A percentile compares a stretch with the other conserved stretches of the same genome.
Conservation (phyloP, 352 stramenopile genomes). For the Blastocystis hominis region DNA sequence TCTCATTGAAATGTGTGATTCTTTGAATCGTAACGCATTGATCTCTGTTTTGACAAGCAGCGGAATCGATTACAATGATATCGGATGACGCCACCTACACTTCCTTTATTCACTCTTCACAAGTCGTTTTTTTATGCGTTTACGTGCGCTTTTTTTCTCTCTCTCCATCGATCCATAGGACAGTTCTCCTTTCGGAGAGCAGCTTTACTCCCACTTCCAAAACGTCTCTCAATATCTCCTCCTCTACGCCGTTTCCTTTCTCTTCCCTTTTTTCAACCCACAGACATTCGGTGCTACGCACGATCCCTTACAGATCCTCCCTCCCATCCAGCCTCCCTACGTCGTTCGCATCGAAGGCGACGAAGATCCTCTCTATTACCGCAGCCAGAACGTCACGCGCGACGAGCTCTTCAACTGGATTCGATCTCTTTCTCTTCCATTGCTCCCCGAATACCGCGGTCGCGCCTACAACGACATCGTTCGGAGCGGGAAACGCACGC, state of each 20-base stretch:
- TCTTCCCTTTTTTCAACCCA: too few species aligned
- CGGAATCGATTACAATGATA: background rate
- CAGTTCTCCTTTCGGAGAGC: background rate
- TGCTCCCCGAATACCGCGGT: slow-evolving; percentile 18
- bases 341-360: slow-evolving; percentile 1
- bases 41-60: background rate
- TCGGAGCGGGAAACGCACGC: slow-evolving; percentile 14
- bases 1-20: slow-evolving; percentile 34
- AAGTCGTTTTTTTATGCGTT: slow-evolving; percentile 25
- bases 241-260: background rate
- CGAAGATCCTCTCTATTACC: slow-evolving; percentile 21
- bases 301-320: background rate
- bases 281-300: slow-evolving; percentile 39
- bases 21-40: background rate
- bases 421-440: background rate
- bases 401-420: background rate
- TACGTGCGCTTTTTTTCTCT: background rate
- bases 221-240: slow-evolving; percentile 21
- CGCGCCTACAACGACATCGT: slow-evolving; percentile 22
- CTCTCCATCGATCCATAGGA: background rate
- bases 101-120: background rate
- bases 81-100: background rate
- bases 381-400: background rate
- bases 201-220: background rate
- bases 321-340: slow-evolving; percentile 4